Evolutionary conservation across 306 rosid species (phyloP).

Genomic region (Alnus rubra): DNA sequence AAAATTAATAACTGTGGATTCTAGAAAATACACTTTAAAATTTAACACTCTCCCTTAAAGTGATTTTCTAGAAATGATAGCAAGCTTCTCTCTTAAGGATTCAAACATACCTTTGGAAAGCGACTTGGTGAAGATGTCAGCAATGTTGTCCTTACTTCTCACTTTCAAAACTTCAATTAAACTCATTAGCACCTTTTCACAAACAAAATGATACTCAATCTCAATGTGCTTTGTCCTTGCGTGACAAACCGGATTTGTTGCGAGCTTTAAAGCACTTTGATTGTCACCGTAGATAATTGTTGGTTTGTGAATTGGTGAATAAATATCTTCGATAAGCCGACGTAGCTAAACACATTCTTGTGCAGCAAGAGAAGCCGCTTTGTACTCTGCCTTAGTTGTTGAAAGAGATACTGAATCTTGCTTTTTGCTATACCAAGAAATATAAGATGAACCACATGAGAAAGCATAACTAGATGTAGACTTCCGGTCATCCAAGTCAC

Average conservation of each 20-base stretch:
- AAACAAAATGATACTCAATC: too few species aligned
- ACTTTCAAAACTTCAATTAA: neutral
- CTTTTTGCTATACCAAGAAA: neutral
- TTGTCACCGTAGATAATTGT: too few species aligned
- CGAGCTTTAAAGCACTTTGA: too few species aligned
- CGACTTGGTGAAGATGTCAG: neutral
- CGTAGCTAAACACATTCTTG: too few species aligned
- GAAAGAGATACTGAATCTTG: neutral
- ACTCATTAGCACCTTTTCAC: neutral
- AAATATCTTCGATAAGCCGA: too few species aligned
- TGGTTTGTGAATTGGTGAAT: too few species aligned
- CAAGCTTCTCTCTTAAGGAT: neutral
- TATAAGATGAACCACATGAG: neutral
- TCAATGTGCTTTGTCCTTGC: too few species aligned
- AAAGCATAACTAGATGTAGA: neutral
- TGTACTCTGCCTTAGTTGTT: neutral
- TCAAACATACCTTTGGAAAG: neutral
- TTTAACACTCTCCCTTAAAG: neutral
- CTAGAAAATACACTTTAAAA: too few species aligned
- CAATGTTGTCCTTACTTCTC: neutral
- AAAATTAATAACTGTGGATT: too few species aligned
- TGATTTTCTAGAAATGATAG: neutral
- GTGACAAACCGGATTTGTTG: too few species aligned
- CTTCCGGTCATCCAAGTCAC: too few species aligned
- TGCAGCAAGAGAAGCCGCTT: too few species aligned